Evolutionary conservation across 495 filamentous ascomycete genomes (phyloP).

Genomic region (Penicillium cinerascens): DNA sequence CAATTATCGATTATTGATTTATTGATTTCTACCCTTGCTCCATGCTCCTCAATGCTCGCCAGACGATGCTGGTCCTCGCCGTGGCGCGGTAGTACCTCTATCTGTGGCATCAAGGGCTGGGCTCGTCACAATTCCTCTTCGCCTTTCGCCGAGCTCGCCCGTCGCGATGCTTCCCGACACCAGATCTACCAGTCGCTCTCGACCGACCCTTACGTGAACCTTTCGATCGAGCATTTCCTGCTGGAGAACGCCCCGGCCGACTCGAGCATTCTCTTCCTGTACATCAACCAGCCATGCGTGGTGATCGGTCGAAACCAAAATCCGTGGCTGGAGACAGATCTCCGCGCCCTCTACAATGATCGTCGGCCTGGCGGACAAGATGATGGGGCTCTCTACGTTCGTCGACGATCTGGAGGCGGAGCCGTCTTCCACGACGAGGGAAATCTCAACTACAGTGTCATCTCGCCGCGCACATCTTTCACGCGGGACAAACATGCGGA

Average conservation of each 20-base stretch:
- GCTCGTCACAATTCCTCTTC: constrained; percentile 36
- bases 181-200: constrained; percentile 77
- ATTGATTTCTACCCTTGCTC: constrained; percentile 12
- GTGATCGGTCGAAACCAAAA: constrained; percentile 97
- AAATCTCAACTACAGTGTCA: constrained; percentile 92
- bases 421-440: constrained; percentile 90
- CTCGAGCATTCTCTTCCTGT: constrained; percentile 79
- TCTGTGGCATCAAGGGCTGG: constrained; percentile 8
- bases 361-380: constrained; percentile 19
- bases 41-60: constrained; percentile 17
- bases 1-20: neutral
- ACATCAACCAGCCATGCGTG: constrained; percentile 79
- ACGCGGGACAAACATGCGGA: constrained; percentile 82
- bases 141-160: constrained; percentile 42
- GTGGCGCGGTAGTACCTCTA: neutral
- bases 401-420: constrained; percentile 82
- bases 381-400: constrained; percentile 58
- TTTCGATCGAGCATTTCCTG: constrained; percentile 91
- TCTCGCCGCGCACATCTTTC: constrained; percentile 70
- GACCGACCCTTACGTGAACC: constrained; percentile 80
- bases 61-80: constrained; percentile 11
- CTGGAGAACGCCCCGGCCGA: constrained; percentile 65
- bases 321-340: constrained; percentile 88
- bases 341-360: constrained; percentile 51
- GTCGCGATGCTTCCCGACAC: constrained; percentile 45